Percentiles rank a stretch among this genome's conserved stretches.
These are phyloP conservation scores for Cryptomeria japonica DNA, from an alignment of 75 land plant species.

Conservation along the genomic window DNA sequence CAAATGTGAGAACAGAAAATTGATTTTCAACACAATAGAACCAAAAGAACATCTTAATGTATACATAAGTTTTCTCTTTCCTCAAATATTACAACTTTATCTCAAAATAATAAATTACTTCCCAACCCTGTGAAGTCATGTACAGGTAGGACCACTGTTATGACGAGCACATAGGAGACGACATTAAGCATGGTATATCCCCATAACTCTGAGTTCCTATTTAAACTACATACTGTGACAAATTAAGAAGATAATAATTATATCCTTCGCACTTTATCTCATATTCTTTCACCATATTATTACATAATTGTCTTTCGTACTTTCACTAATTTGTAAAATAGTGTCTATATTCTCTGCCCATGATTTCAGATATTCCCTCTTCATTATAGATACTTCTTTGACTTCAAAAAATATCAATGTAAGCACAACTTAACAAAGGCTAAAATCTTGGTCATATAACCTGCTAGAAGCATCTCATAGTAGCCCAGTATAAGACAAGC, in stretches of 20 bases:
- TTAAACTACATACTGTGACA: neutral
- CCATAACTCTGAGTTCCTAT: neutral
- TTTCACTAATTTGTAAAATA: neutral
- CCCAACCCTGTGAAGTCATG: neutral
- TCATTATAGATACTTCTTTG: neutral
- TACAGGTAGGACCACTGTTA: neutral
- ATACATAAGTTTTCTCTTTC: neutral
- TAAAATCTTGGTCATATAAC: constrained; percentile 2
- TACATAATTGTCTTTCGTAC: neutral
- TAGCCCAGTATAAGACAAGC: neutral
- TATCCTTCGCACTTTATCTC: neutral
- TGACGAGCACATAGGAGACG: neutral
- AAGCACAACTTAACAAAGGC: neutral
- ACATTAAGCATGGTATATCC: neutral
- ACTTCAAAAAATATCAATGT: neutral
- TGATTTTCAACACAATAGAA: neutral
- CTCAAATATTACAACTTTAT: neutral
- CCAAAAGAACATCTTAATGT: neutral
- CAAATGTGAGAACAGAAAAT: no score
- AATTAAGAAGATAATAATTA: neutral
- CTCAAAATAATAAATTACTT: neutral
- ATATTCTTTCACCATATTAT: neutral
- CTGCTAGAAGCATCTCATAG: neutral
- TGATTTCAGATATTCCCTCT: neutral
- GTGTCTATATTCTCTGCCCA: neutral